Evolutionary conservation across 495 filamentous ascomycete species (phyloP).

Genomic region (Corynascus novoguineensis): DNA sequence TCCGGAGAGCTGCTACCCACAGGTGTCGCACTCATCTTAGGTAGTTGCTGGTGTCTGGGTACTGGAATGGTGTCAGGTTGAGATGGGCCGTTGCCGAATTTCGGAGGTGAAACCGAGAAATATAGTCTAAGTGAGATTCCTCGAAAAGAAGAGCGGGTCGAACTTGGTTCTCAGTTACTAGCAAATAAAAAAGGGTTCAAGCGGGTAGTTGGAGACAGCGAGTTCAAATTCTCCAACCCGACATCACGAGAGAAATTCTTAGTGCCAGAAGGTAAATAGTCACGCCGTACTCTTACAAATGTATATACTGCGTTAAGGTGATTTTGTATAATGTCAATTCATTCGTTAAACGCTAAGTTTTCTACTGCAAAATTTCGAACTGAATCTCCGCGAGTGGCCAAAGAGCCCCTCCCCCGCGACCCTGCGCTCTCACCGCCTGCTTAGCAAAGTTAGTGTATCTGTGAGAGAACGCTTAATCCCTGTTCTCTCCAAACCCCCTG

Average conservation of each 20-base stretch:
- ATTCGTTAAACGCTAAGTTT: constrained; percentile 7
- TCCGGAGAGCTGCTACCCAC: constrained; percentile 35
- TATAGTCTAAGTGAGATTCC: constrained; percentile 1
- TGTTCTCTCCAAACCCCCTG: neutral
- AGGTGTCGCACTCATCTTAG: constrained; percentile 18
- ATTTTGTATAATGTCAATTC: too few relatives aligned
- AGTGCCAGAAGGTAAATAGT: too few relatives aligned
- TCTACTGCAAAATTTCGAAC: neutral
- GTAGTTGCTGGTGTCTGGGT: constrained; percentile 3
- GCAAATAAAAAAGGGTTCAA: neutral
- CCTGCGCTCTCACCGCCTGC: constrained; percentile 9
- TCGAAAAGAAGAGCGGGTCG: neutral
- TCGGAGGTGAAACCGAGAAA: neutral
- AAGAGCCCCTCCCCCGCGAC: constrained; percentile 7
- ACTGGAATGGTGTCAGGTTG: constrained; percentile 1
- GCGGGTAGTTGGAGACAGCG: neutral
- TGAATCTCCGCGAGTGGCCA: neutral
- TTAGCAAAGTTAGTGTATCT: neutral
- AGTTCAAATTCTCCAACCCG: neutral
- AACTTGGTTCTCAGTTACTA: too few relatives aligned
- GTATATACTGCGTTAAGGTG: too few relatives aligned
- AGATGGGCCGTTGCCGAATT: neutral
- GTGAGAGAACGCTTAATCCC: neutral
- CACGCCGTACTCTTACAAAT: too few relatives aligned
- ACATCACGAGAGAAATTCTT: too few relatives aligned